Evolutionary conservation across 305 asterid genomes (phyloP).

Genomic region (Solanum chacoense): DNA sequence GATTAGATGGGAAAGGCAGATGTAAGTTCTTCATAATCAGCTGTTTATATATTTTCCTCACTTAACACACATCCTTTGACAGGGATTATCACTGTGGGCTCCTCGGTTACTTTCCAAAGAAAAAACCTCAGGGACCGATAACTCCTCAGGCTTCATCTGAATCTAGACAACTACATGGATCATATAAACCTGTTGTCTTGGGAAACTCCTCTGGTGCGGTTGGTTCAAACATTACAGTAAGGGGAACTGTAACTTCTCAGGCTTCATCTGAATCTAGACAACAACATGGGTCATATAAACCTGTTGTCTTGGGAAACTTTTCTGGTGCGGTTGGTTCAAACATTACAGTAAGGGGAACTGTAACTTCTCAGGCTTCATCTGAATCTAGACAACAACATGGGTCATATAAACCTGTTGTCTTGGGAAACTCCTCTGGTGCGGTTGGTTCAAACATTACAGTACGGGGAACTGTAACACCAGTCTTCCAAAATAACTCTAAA

Average conservation of each 20-base stretch:
- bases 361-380: slow-evolving; percentile 19
- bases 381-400: slow-evolving; percentile 17
- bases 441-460: slow-evolving; percentile 18
- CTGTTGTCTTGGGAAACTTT: slow-evolving; percentile 28
- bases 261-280: slow-evolving; percentile 18
- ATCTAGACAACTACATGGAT: slow-evolving; percentile 15
- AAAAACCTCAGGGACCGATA: slow-evolving; percentile 18
- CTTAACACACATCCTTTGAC: background rate
- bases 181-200: slow-evolving; percentile 39
- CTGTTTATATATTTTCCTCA: background rate
- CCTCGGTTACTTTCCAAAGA: slow-evolving; percentile 25
- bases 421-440: slow-evolving; percentile 21
- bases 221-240: slow-evolving; percentile 18
- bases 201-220: slow-evolving; percentile 17
- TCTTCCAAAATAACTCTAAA: slow-evolving; percentile 6
- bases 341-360: slow-evolving; percentile 17
- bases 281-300: slow-evolving; percentile 27
- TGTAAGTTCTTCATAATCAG: background rate
- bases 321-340: slow-evolving; percentile 17
- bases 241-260: slow-evolving; percentile 16
- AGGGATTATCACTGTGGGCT: slow-evolving; percentile 37
- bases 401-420: slow-evolving; percentile 35
- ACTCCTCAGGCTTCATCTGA: slow-evolving; percentile 19
- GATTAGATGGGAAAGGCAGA: background rate
- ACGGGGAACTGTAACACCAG: slow-evolving; percentile 16